Conservation (phyloP, 371 early-diverging fungal genomes). For the Mortierella sp. region DNA sequence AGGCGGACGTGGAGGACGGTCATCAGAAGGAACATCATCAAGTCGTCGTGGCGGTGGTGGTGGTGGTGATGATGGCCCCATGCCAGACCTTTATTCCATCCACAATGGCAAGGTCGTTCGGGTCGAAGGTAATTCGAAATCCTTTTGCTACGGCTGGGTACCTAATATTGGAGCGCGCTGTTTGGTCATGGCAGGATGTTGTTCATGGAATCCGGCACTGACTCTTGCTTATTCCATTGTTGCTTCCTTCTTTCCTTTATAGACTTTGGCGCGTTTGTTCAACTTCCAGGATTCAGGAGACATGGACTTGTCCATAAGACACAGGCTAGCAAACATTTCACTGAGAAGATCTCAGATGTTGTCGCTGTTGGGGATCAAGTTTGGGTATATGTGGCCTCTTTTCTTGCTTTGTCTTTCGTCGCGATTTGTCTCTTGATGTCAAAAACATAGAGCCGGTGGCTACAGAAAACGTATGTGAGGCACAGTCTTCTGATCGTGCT, state of each 20-base stretch:
- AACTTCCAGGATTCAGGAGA: constrained; percentile 46
- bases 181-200: neutral
- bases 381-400: constrained; percentile 34
- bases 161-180: neutral
- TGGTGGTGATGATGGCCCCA: constrained; percentile 26
- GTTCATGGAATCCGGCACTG: neutral
- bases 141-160: neutral
- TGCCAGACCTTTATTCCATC: constrained; percentile 55
- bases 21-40: neutral
- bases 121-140: constrained; percentile 35
- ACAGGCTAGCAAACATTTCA: constrained; percentile 47
- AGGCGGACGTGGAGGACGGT: constrained; percentile 7
- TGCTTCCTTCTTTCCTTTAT: neutral
- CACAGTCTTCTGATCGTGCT: neutral
- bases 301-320: constrained; percentile 50
- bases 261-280: constrained; percentile 54
- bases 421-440: neutral
- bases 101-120: constrained; percentile 48
- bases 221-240: neutral
- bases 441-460: neutral
- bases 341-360: constrained; percentile 43
- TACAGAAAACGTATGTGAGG: neutral
- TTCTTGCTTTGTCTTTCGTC: neutral
- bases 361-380: constrained; percentile 45
- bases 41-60: neutral